A percentile compares a stretch with the other conserved stretches of the same genome.
Evolutionary conservation across 2,329 filamentous ascomycete species (phyloP).

Genomic region (Acephala macrosclerotiorum): DNA sequence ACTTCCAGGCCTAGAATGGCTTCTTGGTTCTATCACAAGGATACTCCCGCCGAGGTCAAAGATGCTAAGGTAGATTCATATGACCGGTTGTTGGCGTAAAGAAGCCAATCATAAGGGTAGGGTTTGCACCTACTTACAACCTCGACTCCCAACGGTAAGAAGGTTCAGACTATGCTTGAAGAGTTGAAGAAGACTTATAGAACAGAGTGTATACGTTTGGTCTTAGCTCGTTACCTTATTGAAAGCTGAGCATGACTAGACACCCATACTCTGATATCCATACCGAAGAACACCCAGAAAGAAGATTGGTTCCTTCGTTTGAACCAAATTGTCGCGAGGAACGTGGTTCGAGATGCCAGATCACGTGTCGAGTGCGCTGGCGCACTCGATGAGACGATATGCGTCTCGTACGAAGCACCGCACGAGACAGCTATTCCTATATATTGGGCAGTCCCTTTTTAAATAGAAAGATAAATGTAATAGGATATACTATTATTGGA

Average conservation of each 20-base stretch:
- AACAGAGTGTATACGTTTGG: conserved; percentile 49
- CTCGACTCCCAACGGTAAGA: conserved; percentile 59
- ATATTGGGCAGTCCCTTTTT: too few relatives aligned
- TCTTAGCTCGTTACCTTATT: conserved; percentile 53
- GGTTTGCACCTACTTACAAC: conserved; percentile 60
- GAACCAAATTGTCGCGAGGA: too few relatives aligned
- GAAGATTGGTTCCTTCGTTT: conserved; percentile 60
- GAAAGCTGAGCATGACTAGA: conserved; percentile 36
- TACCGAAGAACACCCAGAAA: conserved; percentile 59
- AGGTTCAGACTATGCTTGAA: conserved; percentile 61
- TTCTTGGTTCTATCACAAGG: not conserved
- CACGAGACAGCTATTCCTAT: too few relatives aligned
- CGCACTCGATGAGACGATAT: too few relatives aligned
- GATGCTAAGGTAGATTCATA: conserved; percentile 29
- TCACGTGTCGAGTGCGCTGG: too few relatives aligned
- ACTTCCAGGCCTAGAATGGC: not conserved
- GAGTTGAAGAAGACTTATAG: conserved; percentile 59
- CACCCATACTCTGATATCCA: conserved; percentile 24
- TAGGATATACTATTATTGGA: too few relatives aligned
- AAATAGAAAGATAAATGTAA: too few relatives aligned
- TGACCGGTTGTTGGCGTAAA: not conserved
- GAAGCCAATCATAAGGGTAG: conserved; percentile 21
- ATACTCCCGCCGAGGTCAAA: conserved; percentile 16
- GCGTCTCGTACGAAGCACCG: too few relatives aligned
- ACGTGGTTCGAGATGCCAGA: too few relatives aligned